These are phyloP conservation scores for Mortierella hygrophila DNA, from an alignment of 192 early-diverging fungal species.

Conservation along the genomic window DNA sequence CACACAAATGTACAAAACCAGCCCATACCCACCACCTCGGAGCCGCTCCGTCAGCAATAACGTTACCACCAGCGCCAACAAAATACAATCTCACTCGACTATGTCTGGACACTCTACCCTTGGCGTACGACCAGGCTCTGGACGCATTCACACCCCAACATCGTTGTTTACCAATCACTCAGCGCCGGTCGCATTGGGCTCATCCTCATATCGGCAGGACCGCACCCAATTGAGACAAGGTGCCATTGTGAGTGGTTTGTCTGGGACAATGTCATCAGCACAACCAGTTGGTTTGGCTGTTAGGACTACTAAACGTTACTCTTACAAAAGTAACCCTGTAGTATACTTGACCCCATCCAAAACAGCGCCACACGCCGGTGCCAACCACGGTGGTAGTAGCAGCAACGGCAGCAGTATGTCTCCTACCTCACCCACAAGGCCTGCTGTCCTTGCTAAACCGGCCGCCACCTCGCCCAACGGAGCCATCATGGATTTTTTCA, in stretches of 20 bases:
- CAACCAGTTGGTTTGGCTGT: not conserved
- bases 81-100: not conserved
- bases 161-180: slow-evolving; percentile 1
- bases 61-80: not conserved
- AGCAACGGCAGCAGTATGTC: not conserved
- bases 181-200: not conserved
- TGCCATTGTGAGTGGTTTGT: slow-evolving; percentile 8
- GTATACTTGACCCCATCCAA: slow-evolving; percentile 27
- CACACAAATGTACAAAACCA: slow-evolving; percentile 42
- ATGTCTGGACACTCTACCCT: not conserved
- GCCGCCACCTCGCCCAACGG: slow-evolving; percentile 19
- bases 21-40: slow-evolving; percentile 37
- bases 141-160: slow-evolving; percentile 24
- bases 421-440: not conserved
- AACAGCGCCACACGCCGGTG: not conserved
- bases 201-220: slow-evolving; percentile 8
- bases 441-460: not conserved
- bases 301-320: slow-evolving; percentile 32
- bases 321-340: slow-evolving; percentile 42
- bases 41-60: slow-evolving; percentile 10
- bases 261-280: slow-evolving; percentile 9
- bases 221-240: not conserved
- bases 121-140: not conserved
- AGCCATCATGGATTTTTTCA: slow-evolving; percentile 49
- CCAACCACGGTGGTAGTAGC: slow-evolving; percentile 1